Conservation (phyloP, 2,329 filamentous ascomycete species). For the Immersiporthe knoxdaviesiana region DNA sequence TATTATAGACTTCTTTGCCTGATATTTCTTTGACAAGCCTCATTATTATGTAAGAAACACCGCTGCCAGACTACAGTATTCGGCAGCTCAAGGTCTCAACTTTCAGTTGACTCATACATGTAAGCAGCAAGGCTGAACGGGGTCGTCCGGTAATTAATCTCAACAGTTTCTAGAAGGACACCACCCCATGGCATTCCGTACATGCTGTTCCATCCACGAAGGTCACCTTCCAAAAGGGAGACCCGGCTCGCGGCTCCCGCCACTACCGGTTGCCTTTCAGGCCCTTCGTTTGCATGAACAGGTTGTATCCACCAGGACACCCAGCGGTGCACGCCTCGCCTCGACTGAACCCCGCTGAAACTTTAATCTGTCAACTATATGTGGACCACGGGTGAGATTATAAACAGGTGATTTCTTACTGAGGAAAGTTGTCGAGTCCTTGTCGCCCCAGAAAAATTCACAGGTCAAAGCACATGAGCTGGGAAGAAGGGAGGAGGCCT, state of each 20-base stretch:
- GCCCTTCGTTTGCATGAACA: background rate
- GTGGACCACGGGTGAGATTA: background rate
- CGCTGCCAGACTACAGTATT: background rate
- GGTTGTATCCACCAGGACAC: constrained; percentile 12
- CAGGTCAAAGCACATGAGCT: background rate
- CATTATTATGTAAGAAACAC: background rate
- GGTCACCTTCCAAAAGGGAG: background rate
- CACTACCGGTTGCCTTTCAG: background rate
- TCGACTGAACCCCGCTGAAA: constrained; percentile 7
- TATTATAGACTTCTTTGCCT: background rate
- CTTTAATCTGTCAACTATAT: constrained; percentile 8
- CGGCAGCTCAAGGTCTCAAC: too few relatives aligned
- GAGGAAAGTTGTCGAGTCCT: background rate
- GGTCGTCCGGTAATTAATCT: background rate
- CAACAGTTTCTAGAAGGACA: background rate
- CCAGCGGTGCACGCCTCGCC: constrained; percentile 9
- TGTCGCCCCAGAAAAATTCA: background rate
- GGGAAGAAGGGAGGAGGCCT: background rate
- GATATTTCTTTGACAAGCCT: background rate
- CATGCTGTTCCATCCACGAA: background rate
- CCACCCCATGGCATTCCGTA: background rate
- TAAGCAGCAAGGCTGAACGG: background rate
- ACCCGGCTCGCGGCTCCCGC: background rate
- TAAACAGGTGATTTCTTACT: background rate
- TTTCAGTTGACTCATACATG: background rate